Conservation (phyloP, 2,329 filamentous ascomycete genomes). For the Sarocladiaceae sp. region DNA sequence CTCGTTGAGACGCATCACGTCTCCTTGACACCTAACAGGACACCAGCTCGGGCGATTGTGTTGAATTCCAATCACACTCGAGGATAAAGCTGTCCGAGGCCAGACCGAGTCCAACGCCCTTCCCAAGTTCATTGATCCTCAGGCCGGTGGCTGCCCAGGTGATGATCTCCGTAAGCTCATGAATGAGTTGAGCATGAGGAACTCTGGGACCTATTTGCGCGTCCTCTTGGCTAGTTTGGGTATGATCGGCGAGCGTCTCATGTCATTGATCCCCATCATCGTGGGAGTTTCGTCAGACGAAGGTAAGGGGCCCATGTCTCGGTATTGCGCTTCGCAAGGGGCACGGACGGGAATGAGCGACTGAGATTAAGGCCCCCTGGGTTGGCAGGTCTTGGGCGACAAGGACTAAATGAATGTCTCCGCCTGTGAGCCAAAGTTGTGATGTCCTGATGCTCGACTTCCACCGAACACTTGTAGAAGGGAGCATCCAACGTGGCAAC, state of each 20-base stretch:
- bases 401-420: neutral
- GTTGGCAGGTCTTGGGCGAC: neutral
- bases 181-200: slow-evolving; percentile 4
- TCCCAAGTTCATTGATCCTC: neutral
- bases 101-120: neutral
- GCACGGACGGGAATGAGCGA: neutral
- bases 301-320: slow-evolving; percentile 3
- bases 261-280: neutral
- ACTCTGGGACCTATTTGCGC: neutral
- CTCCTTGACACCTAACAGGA: neutral
- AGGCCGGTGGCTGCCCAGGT: no score
- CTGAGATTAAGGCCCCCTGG: neutral
- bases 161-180: neutral
- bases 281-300: slow-evolving; percentile 4
- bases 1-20: neutral
- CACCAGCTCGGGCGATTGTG: no score
- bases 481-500: no score
- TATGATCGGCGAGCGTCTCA: slow-evolving; percentile 4
- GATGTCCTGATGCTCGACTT: no score
- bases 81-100: no score
- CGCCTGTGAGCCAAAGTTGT: neutral
- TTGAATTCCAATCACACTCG: no score
- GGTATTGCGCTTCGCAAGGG: slow-evolving; percentile 6
- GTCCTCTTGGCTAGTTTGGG: neutral
- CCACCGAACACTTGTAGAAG: no score